Evolutionary conservation across 2,329 filamentous ascomycete genomes (phyloP), one percentile per base, ranked within the genome.

Genomic region (Ceratocystis papillata): DNA sequence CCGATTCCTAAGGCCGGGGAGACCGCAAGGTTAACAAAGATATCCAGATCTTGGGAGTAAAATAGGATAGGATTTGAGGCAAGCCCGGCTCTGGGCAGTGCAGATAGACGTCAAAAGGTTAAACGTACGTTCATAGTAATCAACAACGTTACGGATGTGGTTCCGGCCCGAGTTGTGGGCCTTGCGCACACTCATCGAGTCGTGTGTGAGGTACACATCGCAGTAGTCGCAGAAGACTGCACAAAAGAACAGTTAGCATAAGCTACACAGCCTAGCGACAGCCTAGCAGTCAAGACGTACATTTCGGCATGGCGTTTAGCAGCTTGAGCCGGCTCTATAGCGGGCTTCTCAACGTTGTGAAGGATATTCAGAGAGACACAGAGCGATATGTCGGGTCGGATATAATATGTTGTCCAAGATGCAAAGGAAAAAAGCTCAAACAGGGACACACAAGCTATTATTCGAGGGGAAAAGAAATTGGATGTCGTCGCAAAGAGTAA

Each of bases 201-300:
- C 94, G 83, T 99, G 94, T 71, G 94, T 99, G 72, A 99, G 88
- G 83, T 99, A 99, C 77, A 99, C 94, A 88, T 99, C 94, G 84
- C 94, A 99, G 79, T 99, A 99, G 77, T 99, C 94, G 82, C 92
- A 57, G 30, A 41, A 33, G n/a, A 22, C 37, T 57, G 3, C 41
- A 50, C 71, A 72, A 71, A 70, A 62, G 65, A 67, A 50, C n/a
- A 0, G 8, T 48, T 48, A n/a, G 46, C 15, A n/a, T 22, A 20
- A 17, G 46, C 46, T 22, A 22, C 1, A 41, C 37, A 41, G 4
- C 37, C 37, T 41, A 41, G 10, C 37, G 3, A 41, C 71, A 66
- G 69, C 72, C 72, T 69, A 67, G 70, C 70, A 45, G 44, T 41
- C 25, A 28, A 57, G 15, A 25, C 59, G 20, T 45, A 61, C 59